A percentile compares a stretch with the other conserved stretches of the same genome.
Evolutionary conservation across 208 protist genomes (phyloP).

Genomic region (Endotrypanum monterogeii): DNA sequence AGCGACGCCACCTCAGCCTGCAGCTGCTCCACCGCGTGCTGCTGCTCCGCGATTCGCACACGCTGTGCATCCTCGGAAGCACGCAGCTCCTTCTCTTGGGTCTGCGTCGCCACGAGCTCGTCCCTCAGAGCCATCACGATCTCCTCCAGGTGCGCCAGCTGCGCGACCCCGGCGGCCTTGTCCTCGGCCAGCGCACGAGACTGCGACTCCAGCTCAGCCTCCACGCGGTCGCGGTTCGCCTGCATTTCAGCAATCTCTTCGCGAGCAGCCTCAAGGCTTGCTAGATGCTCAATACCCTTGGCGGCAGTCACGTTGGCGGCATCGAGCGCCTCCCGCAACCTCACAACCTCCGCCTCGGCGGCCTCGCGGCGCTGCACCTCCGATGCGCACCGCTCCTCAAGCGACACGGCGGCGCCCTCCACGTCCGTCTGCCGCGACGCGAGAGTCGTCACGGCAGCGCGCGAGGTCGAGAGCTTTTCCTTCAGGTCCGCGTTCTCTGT

Average conservation of each 20-base stretch:
- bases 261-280: too few relatives aligned
- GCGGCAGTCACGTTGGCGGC: too few relatives aligned
- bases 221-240: background rate
- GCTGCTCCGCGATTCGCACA: conserved; percentile 6
- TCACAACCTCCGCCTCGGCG: too few relatives aligned
- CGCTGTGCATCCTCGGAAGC: background rate
- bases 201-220: background rate
- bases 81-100: conserved; percentile 10
- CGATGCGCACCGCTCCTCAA: conserved; percentile 8
- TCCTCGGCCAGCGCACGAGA: background rate
- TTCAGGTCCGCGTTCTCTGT: conserved; percentile 15
- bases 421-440: conserved; percentile 8
- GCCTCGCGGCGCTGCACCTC: too few relatives aligned
- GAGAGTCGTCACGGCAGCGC: conserved; percentile 2
- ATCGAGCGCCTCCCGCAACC: too few relatives aligned
- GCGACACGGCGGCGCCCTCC: background rate
- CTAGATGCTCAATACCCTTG: too few relatives aligned
- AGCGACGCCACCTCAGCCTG: conserved; percentile 7
- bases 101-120: conserved; percentile 19
- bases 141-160: conserved; percentile 3
- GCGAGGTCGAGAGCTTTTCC: conserved; percentile 18
- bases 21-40: conserved; percentile 20
- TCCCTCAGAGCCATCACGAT: conserved; percentile 26
- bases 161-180: background rate
- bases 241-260: too few relatives aligned